phyloP scores from a whole-genome alignment of 2,329 filamentous ascomycete species.

The Trichophyton benhamiae region DNA sequence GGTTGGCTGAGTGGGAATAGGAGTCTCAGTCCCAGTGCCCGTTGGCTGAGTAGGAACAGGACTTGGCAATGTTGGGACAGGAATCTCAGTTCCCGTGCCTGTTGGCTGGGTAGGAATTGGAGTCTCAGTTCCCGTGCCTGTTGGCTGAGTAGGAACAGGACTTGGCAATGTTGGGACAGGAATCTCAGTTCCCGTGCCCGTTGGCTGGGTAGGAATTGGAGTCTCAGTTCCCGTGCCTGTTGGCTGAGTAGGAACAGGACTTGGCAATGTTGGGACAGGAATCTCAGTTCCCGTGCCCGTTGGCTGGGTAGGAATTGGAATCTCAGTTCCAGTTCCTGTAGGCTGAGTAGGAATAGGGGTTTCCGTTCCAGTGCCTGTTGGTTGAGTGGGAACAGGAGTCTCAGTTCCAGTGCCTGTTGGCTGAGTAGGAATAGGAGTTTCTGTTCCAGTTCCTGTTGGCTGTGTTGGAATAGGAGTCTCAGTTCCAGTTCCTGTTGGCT shows the following conservation, averaged over 20 bases:
- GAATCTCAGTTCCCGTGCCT: neutral
- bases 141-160: neutral
- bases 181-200: too few relatives aligned
- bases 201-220: too few relatives aligned
- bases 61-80: too few relatives aligned
- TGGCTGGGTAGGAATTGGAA: neutral
- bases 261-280: conserved; percentile 4
- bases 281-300: neutral
- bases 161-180: too few relatives aligned
- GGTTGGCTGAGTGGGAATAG: neutral
- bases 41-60: neutral
- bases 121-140: neutral
- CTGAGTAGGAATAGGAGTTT: neutral
- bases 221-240: neutral
- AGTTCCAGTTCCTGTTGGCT: neutral
- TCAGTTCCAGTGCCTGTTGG: neutral
- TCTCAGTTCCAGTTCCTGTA: neutral
- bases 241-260: neutral
- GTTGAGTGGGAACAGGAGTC: neutral
- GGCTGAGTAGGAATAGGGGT: neutral
- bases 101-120: too few relatives aligned
- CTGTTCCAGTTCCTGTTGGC: neutral
- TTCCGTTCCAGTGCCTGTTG: neutral
- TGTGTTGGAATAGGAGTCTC: neutral
- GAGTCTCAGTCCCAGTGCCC: neutral